These are phyloP conservation scores for Termitomyces sp. DNA, from an alignment of 768 basidiomycete species.

Conservation along the genomic window DNA sequence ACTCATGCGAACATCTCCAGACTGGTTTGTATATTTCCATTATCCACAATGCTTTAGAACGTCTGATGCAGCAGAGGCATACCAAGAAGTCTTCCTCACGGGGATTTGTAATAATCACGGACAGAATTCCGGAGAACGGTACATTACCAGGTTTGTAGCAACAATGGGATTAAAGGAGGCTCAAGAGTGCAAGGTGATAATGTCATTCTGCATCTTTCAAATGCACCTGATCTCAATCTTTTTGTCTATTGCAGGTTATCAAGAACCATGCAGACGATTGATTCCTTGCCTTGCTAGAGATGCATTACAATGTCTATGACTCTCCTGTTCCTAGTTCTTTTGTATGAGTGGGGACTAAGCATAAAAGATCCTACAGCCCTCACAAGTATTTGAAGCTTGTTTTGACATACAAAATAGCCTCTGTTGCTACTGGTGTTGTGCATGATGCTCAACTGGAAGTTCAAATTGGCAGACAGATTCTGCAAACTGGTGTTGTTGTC, in stretches of 20 bases:
- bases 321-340: constrained; percentile 12
- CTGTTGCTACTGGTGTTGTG: constrained; percentile 10
- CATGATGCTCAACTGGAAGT: constrained; percentile 6
- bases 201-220: not conserved
- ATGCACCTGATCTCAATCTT: not conserved
- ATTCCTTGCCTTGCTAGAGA: constrained; percentile 4
- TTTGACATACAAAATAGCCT: constrained; percentile 10
- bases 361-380: constrained; percentile 2
- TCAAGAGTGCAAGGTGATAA: not conserved
- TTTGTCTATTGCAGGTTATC: not conserved
- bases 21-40: constrained; percentile 15
- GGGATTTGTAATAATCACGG: not conserved
- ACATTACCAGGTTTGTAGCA: constrained; percentile 5
- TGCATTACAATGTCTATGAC: constrained; percentile 11
- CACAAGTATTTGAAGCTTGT: constrained; percentile 7
- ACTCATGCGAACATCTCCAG: constrained; percentile 15
- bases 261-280: constrained; percentile 1
- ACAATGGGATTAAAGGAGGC: not conserved
- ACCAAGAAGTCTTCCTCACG: not conserved
- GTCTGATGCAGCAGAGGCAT: not conserved
- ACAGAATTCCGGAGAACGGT: constrained; percentile 2
- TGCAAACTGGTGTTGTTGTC: constrained; percentile 8
- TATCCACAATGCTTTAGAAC: constrained; percentile 15
- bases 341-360: not conserved
- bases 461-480: not conserved